These are phyloP conservation scores for Xylaria cubensis DNA, from an alignment of 495 filamentous ascomycete genomes.

Conservation along the genomic window DNA sequence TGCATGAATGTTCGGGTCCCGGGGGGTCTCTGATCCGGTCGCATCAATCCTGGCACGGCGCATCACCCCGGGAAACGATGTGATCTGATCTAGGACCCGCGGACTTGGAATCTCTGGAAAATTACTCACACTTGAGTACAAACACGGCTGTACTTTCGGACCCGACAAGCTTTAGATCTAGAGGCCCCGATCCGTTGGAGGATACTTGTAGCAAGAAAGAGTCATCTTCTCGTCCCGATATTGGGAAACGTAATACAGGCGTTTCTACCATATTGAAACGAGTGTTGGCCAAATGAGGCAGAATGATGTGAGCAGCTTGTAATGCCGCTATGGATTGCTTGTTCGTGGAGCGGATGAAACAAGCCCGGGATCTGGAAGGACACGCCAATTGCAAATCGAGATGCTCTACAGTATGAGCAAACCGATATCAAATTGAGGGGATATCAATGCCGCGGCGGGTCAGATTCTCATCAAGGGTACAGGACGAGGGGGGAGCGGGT, in stretches of 20 bases:
- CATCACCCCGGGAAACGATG: not conserved
- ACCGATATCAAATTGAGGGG: not conserved
- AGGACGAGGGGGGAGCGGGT: not conserved
- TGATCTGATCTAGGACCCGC: slow-evolving; percentile 4
- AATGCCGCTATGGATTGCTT: slow-evolving; percentile 5
- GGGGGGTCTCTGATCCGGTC: slow-evolving; percentile 21
- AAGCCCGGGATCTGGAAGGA: not conserved
- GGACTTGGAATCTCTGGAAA: slow-evolving; percentile 8
- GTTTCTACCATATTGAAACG: slow-evolving; percentile 30
- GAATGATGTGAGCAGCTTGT: not conserved
- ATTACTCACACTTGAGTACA: slow-evolving; percentile 39
- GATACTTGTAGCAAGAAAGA: slow-evolving; percentile 36
- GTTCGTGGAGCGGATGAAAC: not conserved
- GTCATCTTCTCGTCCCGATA: slow-evolving; percentile 35
- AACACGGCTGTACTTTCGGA: slow-evolving; percentile 43
- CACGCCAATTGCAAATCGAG: not conserved
- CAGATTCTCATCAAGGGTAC: not conserved
- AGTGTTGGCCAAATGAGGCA: not conserved
- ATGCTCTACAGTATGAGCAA: not conserved
- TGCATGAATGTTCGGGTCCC: slow-evolving; percentile 29
- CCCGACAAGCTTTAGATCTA: slow-evolving; percentile 39
- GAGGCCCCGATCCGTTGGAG: slow-evolving; percentile 36
- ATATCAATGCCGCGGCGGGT: not conserved
- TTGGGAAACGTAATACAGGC: slow-evolving; percentile 36
- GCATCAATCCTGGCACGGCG: slow-evolving; percentile 21